These are phyloP conservation scores for Puccinia hordei DNA, from an alignment of 1,284 basidiomycete genomes.

Conservation along the genomic window DNA sequence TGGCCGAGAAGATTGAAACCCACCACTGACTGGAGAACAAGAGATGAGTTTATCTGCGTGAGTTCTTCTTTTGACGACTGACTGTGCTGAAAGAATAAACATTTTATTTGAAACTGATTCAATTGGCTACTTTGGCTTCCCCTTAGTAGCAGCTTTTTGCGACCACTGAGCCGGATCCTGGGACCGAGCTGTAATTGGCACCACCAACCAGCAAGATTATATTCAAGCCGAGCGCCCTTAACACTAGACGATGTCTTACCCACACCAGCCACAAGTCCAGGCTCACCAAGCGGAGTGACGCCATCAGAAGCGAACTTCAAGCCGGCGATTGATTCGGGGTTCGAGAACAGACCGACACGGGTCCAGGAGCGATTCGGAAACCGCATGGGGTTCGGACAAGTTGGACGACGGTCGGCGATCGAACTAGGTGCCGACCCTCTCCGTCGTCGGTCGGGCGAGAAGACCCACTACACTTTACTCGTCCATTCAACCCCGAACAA, in stretches of 20 bases:
- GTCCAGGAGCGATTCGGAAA: slow-evolving; percentile 7
- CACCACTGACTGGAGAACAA: too few relatives aligned
- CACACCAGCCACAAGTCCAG: background rate
- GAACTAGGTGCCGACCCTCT: slow-evolving; percentile 42
- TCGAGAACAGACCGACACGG: background rate
- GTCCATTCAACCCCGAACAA: slow-evolving; percentile 41
- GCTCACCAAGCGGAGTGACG: background rate
- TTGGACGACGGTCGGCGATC: slow-evolving; percentile 8
- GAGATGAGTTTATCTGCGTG: too few relatives aligned
- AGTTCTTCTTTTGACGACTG: too few relatives aligned
- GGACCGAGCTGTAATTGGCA: too few relatives aligned
- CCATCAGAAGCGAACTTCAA: background rate
- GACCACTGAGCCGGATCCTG: too few relatives aligned
- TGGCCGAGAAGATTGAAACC: too few relatives aligned
- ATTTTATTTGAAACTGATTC: too few relatives aligned
- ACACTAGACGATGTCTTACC: slow-evolving; percentile 48
- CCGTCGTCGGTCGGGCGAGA: slow-evolving; percentile 35
- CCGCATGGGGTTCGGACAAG: background rate
- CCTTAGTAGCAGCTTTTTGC: too few relatives aligned
- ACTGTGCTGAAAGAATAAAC: too few relatives aligned
- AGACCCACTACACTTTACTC: slow-evolving; percentile 35
- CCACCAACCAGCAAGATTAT: background rate
- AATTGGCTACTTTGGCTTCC: too few relatives aligned
- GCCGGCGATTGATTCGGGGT: background rate
- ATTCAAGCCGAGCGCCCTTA: slow-evolving; percentile 15